These are phyloP conservation scores for Calocybe gangraenosa DNA, from an alignment of 768 basidiomycete genomes.

Conservation along the genomic window DNA sequence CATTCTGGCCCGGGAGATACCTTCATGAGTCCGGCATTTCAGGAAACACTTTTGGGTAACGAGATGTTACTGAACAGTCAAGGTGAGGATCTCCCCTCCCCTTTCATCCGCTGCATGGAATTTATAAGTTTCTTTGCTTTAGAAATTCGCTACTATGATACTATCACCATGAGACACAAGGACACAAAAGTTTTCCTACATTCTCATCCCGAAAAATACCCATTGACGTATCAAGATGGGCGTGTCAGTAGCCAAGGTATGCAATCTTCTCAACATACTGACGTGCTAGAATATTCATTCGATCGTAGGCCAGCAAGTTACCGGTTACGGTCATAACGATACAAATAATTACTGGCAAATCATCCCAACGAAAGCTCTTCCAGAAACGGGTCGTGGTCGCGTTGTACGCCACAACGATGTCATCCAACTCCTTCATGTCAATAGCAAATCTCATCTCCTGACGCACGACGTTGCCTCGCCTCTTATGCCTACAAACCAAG, in stretches of 20 bases:
- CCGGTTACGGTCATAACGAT: constrained; percentile 92
- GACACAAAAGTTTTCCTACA: constrained; percentile 92
- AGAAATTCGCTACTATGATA: constrained; percentile 96
- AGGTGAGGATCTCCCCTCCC: no score
- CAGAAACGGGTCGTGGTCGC: constrained; percentile 89
- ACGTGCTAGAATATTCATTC: neutral
- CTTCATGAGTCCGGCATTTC: constrained; percentile 98
- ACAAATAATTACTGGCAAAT: constrained; percentile 96
- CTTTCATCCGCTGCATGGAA: no score
- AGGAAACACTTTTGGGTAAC: constrained; percentile 90
- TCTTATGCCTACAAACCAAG: constrained; percentile 96
- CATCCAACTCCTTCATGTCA: constrained; percentile 84
- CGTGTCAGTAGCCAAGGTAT: constrained; percentile 90
- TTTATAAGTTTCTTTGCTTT: no score
- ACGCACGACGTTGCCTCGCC: constrained; percentile 98
- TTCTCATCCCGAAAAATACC: constrained; percentile 89
- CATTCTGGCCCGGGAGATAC: constrained; percentile 89
- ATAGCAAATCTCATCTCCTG: constrained; percentile 76
- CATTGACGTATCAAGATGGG: constrained; percentile 91
- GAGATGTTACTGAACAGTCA: constrained; percentile 89
- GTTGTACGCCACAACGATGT: constrained; percentile 88
- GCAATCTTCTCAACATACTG: neutral
- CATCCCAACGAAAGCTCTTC: constrained; percentile 91
- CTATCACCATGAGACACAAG: constrained; percentile 82
- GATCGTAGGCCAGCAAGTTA: constrained; percentile 83